Evolutionary conservation across 345 rosid species (phyloP), one percentile per base, ranked within the genome.

Genomic region (Punica granatum): DNA sequence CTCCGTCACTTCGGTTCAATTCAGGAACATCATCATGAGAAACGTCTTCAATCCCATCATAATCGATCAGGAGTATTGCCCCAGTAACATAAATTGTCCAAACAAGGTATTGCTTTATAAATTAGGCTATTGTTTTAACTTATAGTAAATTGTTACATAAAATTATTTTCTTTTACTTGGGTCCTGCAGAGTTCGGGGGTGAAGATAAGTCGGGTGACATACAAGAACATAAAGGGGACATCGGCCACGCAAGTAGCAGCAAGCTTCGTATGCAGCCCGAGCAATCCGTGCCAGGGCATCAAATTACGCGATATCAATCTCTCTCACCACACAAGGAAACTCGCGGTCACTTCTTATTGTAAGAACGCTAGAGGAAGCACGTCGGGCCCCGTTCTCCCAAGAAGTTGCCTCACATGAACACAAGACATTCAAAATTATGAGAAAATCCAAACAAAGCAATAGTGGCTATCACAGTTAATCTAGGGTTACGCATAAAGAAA

Each of bases 31-130:
- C 32, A 5, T 25, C 9, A 36, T 77, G 58, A 32, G 60, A 2
- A 25, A 71, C 25, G 81, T 71, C 2, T 26, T 9, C 30, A 73
- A 79, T 51, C 81, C 86, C 1, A 77, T 79, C 18, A 6, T 70
- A 60, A 77, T 82, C 39, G 75, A 82, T 66, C 83, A 82, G 58
- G 36, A 70, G 2, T 79, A 82, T 26, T 74, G 83, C 72, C 78
- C 83, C 9, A 13, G 25, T 4, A 26, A 35, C 28, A 65, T 15
- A 6, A 34, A 36, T 7, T 71, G 70, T 28, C 53, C 62, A 1
- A 4, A 14, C 28, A 49, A 67, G 74, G 74, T 72, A 65, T 19
- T n/a, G 15, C 4, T 18, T 18, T 44, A 31, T 23, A 37, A 34
- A 26, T 36, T 13, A n/a, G n/a, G n/a, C n/a, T n/a, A 3, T 41